Percentiles rank a stretch among this genome's conserved stretches.
Evolutionary conservation across 2,329 filamentous ascomycete species (phyloP).

Genomic region (Diplodia intermedia): DNA sequence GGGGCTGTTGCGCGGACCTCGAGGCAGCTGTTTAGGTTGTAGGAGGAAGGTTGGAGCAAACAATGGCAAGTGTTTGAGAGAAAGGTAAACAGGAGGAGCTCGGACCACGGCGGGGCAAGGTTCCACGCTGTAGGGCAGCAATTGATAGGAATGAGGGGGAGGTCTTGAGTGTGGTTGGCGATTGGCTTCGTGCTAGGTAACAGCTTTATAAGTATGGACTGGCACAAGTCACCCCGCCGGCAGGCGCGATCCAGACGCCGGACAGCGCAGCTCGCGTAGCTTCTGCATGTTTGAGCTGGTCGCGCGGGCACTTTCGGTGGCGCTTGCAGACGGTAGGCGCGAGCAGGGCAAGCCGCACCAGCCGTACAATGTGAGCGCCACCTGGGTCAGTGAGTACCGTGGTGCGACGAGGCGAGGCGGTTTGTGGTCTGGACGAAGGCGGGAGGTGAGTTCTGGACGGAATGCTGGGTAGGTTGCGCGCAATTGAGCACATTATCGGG

Average conservation of each 20-base stretch:
- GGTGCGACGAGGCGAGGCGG: constrained; percentile 16
- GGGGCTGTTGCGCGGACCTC: background rate
- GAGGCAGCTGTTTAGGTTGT: background rate
- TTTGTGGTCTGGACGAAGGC: background rate
- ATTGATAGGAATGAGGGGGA: background rate
- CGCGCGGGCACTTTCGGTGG: background rate
- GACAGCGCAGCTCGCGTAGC: constrained; percentile 1
- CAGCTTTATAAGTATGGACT: background rate
- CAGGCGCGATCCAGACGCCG: background rate
- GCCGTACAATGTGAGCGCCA: constrained; percentile 7
- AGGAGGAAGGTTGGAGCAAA: background rate
- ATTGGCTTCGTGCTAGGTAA: background rate
- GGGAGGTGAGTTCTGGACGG: constrained; percentile 9
- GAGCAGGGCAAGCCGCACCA: constrained; percentile 1
- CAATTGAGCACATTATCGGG: constrained; percentile 33
- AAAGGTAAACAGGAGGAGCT: constrained; percentile 1
- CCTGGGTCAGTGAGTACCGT: constrained; percentile 4
- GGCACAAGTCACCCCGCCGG: background rate
- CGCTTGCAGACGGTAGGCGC: constrained; percentile 3
- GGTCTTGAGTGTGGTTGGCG: background rate
- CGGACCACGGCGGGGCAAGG: background rate
- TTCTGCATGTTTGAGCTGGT: background rate
- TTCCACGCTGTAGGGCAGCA: background rate
- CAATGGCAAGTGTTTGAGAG: constrained; percentile 6
- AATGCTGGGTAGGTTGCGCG: constrained; percentile 31